Conservation (phyloP, 2,329 filamentous ascomycete species). For the Sordariomycetes sp. region DNA sequence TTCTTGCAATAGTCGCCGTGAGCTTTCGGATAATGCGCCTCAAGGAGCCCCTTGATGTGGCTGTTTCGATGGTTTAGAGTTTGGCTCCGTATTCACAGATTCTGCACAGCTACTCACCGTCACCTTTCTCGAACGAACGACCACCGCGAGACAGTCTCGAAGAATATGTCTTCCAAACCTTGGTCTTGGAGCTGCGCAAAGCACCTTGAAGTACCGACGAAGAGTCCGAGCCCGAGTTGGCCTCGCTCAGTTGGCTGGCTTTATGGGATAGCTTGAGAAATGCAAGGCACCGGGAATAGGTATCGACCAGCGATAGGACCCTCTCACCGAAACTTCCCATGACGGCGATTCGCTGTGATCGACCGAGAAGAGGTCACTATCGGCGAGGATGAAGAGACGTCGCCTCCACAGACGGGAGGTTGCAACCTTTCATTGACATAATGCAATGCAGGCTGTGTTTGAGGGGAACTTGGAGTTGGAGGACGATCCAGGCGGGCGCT, state of each 20-base stretch:
- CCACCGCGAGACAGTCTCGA: slow-evolving; percentile 29
- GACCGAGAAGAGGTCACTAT: too few relatives aligned
- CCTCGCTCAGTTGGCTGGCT: too few relatives aligned
- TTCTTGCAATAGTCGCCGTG: slow-evolving; percentile 12
- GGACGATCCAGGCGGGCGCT: too few relatives aligned
- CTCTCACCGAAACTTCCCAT: slow-evolving; percentile 32
- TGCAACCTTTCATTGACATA: too few relatives aligned
- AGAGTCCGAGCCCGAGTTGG: too few relatives aligned
- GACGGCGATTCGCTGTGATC: slow-evolving; percentile 7
- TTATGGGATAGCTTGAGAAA: slow-evolving; percentile 27
- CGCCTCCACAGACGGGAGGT: too few relatives aligned
- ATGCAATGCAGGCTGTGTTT: too few relatives aligned
- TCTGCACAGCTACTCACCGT: slow-evolving; percentile 26
- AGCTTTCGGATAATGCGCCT: slow-evolving; percentile 32
- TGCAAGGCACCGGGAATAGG: slow-evolving; percentile 35
- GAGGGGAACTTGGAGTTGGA: too few relatives aligned
- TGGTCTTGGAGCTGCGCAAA: slow-evolving; percentile 14
- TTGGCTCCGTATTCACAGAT: not conserved
- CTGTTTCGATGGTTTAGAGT: slow-evolving; percentile 17
- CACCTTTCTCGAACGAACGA: slow-evolving; percentile 32
- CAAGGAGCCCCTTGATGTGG: slow-evolving; percentile 26
- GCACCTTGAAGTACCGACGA: not conserved
- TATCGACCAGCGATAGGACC: slow-evolving; percentile 33
- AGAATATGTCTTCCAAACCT: slow-evolving; percentile 32
- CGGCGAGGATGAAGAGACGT: too few relatives aligned